Percentiles rank a stretch among this genome's conserved stretches.
Evolutionary conservation across 2,329 filamentous ascomycete genomes (phyloP).

Genomic region (Pestalotiopsis fici): DNA sequence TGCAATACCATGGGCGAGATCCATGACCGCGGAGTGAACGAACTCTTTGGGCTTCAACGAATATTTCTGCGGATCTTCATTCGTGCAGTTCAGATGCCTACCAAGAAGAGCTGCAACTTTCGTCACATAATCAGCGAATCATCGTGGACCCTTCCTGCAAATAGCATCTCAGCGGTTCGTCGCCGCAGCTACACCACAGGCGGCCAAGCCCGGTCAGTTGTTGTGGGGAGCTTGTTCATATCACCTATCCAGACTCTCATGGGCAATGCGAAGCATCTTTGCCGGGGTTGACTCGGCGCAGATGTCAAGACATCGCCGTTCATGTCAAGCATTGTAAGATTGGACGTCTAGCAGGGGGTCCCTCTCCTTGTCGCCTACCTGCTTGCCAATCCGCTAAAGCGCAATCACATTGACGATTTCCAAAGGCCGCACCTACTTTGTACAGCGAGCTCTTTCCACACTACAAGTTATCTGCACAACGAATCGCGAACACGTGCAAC

Average conservation of each 20-base stretch:
- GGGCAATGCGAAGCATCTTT: too few relatives aligned
- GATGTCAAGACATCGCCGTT: not conserved
- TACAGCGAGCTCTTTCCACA: too few relatives aligned
- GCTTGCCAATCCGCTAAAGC: not conserved
- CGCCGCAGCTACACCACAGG: not conserved
- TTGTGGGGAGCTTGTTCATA: not conserved
- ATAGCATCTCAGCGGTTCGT: not conserved
- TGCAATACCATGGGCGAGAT: not conserved
- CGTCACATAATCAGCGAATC: conserved; percentile 1
- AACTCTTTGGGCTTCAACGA: conserved; percentile 1
- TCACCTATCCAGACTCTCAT: not conserved
- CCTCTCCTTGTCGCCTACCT: not conserved
- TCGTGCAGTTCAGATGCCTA: not conserved
- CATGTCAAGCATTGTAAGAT: not conserved
- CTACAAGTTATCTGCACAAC: too few relatives aligned
- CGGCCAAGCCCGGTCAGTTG: not conserved
- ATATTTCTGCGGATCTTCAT: not conserved
- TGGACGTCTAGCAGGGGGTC: not conserved
- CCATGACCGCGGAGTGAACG: not conserved
- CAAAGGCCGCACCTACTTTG: too few relatives aligned
- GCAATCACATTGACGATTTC: not conserved
- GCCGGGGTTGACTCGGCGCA: not conserved
- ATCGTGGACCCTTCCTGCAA: not conserved
- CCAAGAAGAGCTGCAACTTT: not conserved
- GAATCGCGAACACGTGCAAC: not conserved